Base-by-base conservation (phyloP, 2,329 filamentous ascomycete genomes). In the Venturia pyrina region DNA sequence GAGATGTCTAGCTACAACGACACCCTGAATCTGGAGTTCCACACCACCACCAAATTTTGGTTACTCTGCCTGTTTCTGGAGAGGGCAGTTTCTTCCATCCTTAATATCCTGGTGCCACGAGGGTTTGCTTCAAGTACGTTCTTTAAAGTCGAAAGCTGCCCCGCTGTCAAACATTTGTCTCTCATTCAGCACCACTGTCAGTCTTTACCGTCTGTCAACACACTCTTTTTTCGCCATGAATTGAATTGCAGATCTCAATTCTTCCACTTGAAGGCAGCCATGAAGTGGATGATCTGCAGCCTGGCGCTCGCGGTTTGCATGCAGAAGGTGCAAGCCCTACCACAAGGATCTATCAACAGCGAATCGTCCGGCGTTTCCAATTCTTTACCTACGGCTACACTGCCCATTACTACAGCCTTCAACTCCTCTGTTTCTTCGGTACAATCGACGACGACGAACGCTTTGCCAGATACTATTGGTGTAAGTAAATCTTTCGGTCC, bases 401-500 rank as follows among this genome's bases (percentile, higher is more conserved):
- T 65, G 11, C 59, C 65, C 21, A 53, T 65, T 21, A 67, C 65
- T 21, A 65, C 50, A 44, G 41, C 19, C 4, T 65, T 50, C 21
- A 56, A 63, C 32, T 21, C 24, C 19, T 40, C 43, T 64, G 43
- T 63, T 46, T 61, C 61, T 28, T 19, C 48, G 24, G n/a, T 62
- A 32, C 65, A 67, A n/a, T 66, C 63, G 19, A 56, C 62, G 13
- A 48, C 65, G 40, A 60, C 65, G 59, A 40, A 65, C 21, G 63
- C 44, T n/a, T 17, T n/a, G 24, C 62, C 65, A 43, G 63, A 21
- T 10, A 66, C 65, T 48, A 48, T 24, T 19, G 65, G 65, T 37
- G 65, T 66, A 64, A 65, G 65, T 65, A 28, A 43, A 13, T 53
- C 21, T 24, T 15, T 10, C 43, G 24, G 41, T 65, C 28, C 44